Base-by-base conservation (phyloP, 495 filamentous ascomycete species). In the Xylona heveae region DNA sequence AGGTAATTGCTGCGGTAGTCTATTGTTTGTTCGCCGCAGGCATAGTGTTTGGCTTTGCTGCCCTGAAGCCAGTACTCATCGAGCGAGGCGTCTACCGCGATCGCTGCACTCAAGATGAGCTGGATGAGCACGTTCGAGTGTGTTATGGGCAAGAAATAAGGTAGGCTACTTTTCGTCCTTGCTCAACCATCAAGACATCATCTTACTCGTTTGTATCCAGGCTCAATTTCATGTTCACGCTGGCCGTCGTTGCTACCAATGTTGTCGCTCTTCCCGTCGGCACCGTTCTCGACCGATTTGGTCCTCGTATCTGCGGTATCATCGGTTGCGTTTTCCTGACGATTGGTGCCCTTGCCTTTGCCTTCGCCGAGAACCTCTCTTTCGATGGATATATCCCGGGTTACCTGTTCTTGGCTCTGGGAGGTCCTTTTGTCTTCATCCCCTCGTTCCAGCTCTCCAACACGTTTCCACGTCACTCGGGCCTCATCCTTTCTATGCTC, bases 361-460 rank as follows among this genome's bases (percentile, higher is more conserved):
- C 70, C 2, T 73, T 79, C 36, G 79, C 78, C 17, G 59, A 60
- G 28, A 45, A 62, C 20, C 46, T 70, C 4, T 48, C 73, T 5
- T 68, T 75, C 35, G 79, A 88, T 50, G 76, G 57, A 4, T 80
- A 83, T 47, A 68, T 82, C 5, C 59, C 67, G 6, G 79, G 78
- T 9, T 93, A 91, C 46, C 57, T 88, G 5, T 68, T 84, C 33
- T 58, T 93, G 3, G 77, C 82, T 0, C 54, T 93, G 7, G 84
- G 81, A 17, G 83, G 83, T 0, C 81, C 83, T 0, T 93, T 91
- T 44, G 67, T 83, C 17, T 92, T 85, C 55, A 91, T 92, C 36
- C 70, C 77, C 9, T 80, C 73, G 2, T 92, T 93, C 54, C 84
- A 93, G 40, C 62, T 93, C n/a, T 83, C 76, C 26, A 93, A 93